These are phyloP conservation scores for Coniella vitis DNA, from an alignment of 2,329 filamentous ascomycete species.

Conservation along the genomic window DNA sequence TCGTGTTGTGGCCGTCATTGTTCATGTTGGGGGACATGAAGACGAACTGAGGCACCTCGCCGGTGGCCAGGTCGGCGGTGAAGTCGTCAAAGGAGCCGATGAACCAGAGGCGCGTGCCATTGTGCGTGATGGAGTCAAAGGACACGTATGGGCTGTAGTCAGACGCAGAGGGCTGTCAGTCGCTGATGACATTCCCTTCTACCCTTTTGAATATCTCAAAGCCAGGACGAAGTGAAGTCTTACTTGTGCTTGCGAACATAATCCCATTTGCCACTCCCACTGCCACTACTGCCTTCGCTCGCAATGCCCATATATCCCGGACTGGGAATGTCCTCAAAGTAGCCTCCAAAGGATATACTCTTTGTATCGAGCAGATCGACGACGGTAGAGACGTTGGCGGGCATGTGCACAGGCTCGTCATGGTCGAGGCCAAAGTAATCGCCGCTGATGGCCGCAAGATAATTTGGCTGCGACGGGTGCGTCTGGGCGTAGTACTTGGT, in stretches of 20 bases:
- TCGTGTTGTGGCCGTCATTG: conserved; percentile 57
- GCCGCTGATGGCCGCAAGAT: conserved; percentile 59
- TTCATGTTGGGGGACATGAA: conserved; percentile 59
- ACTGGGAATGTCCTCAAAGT: conserved; percentile 38
- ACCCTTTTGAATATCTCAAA: background rate
- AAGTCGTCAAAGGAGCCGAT: conserved; percentile 60
- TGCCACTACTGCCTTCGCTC: conserved; percentile 28
- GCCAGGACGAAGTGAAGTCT: conserved; percentile 1
- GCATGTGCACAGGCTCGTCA: conserved; percentile 36
- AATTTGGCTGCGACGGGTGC: conserved; percentile 72
- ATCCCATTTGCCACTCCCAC: conserved; percentile 25
- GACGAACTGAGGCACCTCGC: conserved; percentile 57
- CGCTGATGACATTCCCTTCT: background rate
- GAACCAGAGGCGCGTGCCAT: conserved; percentile 43
- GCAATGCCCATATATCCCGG: conserved; percentile 39
- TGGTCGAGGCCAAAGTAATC: conserved; percentile 53
- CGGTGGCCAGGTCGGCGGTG: conserved; percentile 46
- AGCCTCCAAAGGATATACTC: conserved; percentile 36
- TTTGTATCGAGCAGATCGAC: conserved; percentile 38
- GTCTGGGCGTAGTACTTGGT: conserved; percentile 55
- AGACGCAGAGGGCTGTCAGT: background rate
- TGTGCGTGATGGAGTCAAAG: conserved; percentile 33
- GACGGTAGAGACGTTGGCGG: conserved; percentile 38
- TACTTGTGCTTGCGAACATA: conserved; percentile 38
- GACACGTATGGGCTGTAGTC: conserved; percentile 32